Percentiles rank a stretch among this genome's conserved stretches.
Conservation (phyloP, 139 green algal species). For the Pycnococcus provasolii region DNA sequence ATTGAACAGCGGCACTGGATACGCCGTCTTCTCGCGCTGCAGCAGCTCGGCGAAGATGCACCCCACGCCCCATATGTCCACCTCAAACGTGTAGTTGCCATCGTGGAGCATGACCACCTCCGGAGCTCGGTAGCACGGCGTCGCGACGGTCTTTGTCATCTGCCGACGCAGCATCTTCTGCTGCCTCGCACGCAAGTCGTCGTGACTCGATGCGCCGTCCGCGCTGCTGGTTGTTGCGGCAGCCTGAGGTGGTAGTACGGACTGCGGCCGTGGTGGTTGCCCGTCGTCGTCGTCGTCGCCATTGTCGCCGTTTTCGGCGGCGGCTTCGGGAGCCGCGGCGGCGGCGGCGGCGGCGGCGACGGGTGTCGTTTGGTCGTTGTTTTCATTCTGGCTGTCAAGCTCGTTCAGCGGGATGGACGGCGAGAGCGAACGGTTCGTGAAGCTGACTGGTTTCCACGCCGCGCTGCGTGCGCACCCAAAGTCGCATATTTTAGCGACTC, state of each 20-base stretch:
- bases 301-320: neutral
- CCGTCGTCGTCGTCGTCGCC: neutral
- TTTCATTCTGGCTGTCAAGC: no score
- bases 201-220: no score
- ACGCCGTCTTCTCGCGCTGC: constrained; percentile 57
- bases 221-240: no score
- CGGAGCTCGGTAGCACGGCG: constrained; percentile 34
- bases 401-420: no score
- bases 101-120: constrained; percentile 55
- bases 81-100: constrained; percentile 46
- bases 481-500: constrained; percentile 59
- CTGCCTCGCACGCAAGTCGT: no score
- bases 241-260: no score
- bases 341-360: no score
- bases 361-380: no score
- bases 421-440: no score
- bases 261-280: neutral
- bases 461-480: constrained; percentile 67
- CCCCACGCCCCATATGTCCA: constrained; percentile 67
- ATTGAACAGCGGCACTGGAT: constrained; percentile 39
- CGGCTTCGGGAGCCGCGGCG: no score
- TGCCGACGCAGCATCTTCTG: neutral
- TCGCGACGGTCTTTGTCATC: constrained; percentile 23
- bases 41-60: constrained; percentile 87
- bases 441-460: neutral